Percentiles rank a stretch among this genome's conserved stretches.
phyloP scores from a whole-genome alignment of 2,329 filamentous ascomycete species.

The Calonectria montana region DNA sequence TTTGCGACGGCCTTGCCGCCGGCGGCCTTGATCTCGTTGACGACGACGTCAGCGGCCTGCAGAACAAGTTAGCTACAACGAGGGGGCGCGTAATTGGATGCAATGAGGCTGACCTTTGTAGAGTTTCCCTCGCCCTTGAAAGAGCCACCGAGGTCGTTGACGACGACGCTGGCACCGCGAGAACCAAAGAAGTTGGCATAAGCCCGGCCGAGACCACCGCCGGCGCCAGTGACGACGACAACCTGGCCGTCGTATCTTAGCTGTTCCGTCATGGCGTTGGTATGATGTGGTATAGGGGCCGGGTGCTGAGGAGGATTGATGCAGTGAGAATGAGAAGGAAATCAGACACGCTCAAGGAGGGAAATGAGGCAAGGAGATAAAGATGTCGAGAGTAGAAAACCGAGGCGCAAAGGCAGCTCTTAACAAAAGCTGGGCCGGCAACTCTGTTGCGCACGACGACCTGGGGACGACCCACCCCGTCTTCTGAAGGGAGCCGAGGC shows the following conservation, averaged over 20 bases:
- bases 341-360: slow-evolving; percentile 13
- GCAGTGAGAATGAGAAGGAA: slow-evolving; percentile 2
- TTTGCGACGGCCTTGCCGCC: slow-evolving; percentile 98
- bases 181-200: slow-evolving; percentile 93
- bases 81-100: not conserved
- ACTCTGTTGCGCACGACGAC: slow-evolving; percentile 24
- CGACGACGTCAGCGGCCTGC: slow-evolving; percentile 84
- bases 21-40: slow-evolving; percentile 84
- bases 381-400: slow-evolving; percentile 2
- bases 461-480: slow-evolving; percentile 20
- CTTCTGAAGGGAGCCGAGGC: slow-evolving; percentile 45
- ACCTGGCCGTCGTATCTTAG: slow-evolving; percentile 88
- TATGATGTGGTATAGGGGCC: slow-evolving; percentile 23
- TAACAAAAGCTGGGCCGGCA: slow-evolving; percentile 41
- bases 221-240: slow-evolving; percentile 84
- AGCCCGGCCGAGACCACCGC: slow-evolving; percentile 82
- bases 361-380: slow-evolving; percentile 13
- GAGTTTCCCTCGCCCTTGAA: slow-evolving; percentile 93
- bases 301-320: slow-evolving; percentile 8
- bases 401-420: slow-evolving; percentile 37
- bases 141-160: slow-evolving; percentile 94
- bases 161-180: slow-evolving; percentile 92
- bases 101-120: slow-evolving; percentile 74
- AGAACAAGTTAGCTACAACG: slow-evolving; percentile 35
- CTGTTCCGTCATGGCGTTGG: slow-evolving; percentile 68